These are phyloP conservation scores for Penicillium paradoxum DNA, from an alignment of 495 filamentous ascomycete genomes.

Conservation along the genomic window DNA sequence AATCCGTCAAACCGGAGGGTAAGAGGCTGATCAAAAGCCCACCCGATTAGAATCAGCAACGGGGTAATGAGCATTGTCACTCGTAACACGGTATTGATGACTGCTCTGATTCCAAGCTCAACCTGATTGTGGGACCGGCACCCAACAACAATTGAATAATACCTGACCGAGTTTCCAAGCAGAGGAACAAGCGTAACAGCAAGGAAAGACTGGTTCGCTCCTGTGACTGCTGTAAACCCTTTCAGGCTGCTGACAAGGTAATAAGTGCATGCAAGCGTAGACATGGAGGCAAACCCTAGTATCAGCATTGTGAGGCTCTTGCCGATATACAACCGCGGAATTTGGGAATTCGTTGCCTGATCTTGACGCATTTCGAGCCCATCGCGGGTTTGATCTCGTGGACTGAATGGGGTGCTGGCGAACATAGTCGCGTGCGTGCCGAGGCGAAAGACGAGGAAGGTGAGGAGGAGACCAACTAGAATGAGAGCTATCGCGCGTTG, in stretches of 20 bases:
- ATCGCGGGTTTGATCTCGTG: background rate
- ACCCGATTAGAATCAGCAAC: slow-evolving; percentile 34
- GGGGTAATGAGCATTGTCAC: slow-evolving; percentile 34
- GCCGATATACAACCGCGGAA: background rate
- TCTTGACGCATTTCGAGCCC: background rate
- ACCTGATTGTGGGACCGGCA: slow-evolving; percentile 17
- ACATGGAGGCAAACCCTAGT: slow-evolving; percentile 11
- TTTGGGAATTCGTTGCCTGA: background rate
- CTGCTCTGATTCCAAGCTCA: slow-evolving; percentile 21
- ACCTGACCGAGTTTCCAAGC: slow-evolving; percentile 24
- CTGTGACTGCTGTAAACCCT: slow-evolving; percentile 6
- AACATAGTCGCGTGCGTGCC: slow-evolving; percentile 21
- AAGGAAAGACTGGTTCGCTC: slow-evolving; percentile 21
- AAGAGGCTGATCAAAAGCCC: slow-evolving; percentile 28
- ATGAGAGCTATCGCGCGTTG: slow-evolving; percentile 31
- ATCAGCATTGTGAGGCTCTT: background rate
- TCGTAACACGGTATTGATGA: slow-evolving; percentile 23
- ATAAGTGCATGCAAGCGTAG: slow-evolving; percentile 19
- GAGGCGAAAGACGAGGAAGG: slow-evolving; percentile 57
- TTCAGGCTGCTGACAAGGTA: slow-evolving; percentile 24
- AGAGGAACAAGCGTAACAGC: slow-evolving; percentile 23
- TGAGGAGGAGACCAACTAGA: slow-evolving; percentile 60
- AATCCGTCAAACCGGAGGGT: slow-evolving; percentile 33
- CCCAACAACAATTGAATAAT: slow-evolving; percentile 13
- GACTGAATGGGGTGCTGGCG: slow-evolving; percentile 2